Evolutionary conservation across 441 rosid genomes (phyloP), one percentile per base, ranked within the genome.

Genomic region (Gossypium laxum): DNA sequence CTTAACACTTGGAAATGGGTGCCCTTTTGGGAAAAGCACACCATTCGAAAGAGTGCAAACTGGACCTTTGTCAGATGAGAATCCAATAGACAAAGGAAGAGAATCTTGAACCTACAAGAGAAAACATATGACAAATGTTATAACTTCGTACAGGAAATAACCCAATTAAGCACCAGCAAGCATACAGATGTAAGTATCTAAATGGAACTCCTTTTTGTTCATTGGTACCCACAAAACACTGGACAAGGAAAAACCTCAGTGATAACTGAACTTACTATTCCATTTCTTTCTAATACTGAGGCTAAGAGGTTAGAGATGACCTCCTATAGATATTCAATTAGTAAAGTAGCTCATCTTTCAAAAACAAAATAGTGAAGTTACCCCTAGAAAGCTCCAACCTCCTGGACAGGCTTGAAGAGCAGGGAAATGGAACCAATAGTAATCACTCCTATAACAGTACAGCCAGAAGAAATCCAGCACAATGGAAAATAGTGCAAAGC

Each of bases 71-170:
- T 85, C 88, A 67, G 82, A 81, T n/a, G 86, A 84, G 78, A 85
- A 81, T 66, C 91, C 91, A 56, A 89, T 62, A 59, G 93, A 81
- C 76, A 85, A 87, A 71, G 89, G 91, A 58, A 81, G 62, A 43
- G 85, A 85, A 85, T 89, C 93, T 73, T 89, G 88, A 78, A 87
- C 93, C 93, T 88, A 82, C 77, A 75, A 72, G 56, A 19, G 28
- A 41, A 48, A 38, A 38, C 41, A 57, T 70, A 38, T 41, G 0
- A n/a, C 14, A 41, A 12, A 57, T 41, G n/a, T 41, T 57, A 56
- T 6, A 70, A 6, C 2, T 22, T 56, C 4, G 10, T 11, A 21
- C 12, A 70, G 1, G n/a, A 56, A 7, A 21, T 57, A 70, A 56
- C 38, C 11, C 21, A 69, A 5, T 12, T 57, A 56, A 69, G 34